These are phyloP conservation scores for Cryptosporidium sp. DNA, from an alignment of 169 alveolate genomes.

Conservation along the genomic window DNA sequence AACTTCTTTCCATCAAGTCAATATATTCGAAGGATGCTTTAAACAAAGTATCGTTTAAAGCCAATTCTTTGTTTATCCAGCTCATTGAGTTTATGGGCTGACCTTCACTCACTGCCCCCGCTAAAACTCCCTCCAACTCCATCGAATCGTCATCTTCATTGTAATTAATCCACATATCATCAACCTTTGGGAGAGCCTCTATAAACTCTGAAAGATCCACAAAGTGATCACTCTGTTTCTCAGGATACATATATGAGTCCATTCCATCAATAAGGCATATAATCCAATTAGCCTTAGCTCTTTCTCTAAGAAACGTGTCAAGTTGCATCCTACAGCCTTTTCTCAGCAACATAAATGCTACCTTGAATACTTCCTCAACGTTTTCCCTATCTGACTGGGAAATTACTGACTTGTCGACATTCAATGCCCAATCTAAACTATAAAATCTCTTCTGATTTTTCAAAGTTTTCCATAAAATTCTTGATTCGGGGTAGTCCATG, in stretches of 20 bases:
- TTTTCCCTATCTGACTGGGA: slow-evolving; percentile 28
- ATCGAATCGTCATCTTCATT: slow-evolving; percentile 10
- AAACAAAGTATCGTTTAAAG: slow-evolving; percentile 33
- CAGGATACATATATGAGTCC: slow-evolving; percentile 49
- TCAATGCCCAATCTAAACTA: slow-evolving; percentile 54
- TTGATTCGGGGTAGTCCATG: slow-evolving; percentile 57
- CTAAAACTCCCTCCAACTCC: not conserved
- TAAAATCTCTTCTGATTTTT: slow-evolving; percentile 37
- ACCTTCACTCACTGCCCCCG: not conserved
- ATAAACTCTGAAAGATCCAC: slow-evolving; percentile 43
- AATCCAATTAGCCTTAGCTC: slow-evolving; percentile 53
- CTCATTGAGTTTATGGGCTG: not conserved
- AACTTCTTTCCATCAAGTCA: slow-evolving; percentile 43
- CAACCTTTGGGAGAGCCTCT: slow-evolving; percentile 46
- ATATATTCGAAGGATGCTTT: slow-evolving; percentile 48
- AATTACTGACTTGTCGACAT: not conserved
- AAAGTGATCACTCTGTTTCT: slow-evolving; percentile 27
- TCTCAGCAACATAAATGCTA: slow-evolving; percentile 22
- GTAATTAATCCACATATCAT: slow-evolving; percentile 54
- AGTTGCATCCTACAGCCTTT: slow-evolving; percentile 68
- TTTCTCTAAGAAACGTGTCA: slow-evolving; percentile 42
- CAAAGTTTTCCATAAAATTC: slow-evolving; percentile 15
- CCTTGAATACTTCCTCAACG: slow-evolving; percentile 44
- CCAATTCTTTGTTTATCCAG: slow-evolving; percentile 33
- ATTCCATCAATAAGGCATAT: slow-evolving; percentile 53